Evolutionary conservation across 106 monocot genomes (phyloP), one percentile per base, ranked within the genome.

Genomic region (Alisma plantagoaquatica): DNA sequence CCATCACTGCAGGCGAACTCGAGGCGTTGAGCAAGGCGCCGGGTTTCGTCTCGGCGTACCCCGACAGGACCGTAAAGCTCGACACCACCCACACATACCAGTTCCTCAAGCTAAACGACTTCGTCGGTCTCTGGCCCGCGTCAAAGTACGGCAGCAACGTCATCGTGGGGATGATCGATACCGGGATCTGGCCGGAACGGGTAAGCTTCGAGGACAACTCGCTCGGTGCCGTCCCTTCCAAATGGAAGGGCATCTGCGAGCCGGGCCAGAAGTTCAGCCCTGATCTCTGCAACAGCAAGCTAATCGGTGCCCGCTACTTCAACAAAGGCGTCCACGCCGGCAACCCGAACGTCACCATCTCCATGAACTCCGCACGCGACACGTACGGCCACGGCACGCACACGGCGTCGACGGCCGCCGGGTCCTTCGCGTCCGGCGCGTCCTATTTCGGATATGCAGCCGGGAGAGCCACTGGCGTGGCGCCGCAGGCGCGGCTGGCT

Each of bases 371-470:
- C 0, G 45, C 84, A 1, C 64, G 88, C 0, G 88, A 89, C 70
- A 68, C 73, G 0, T 63, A 68, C 0, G 88, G 83, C 0, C 89
- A 89, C 43, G 89, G 83, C 19, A 89, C 89, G 1, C 89, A 89
- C 73, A 89, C 89, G 4, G 70, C 89, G 9, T 83, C 83, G n/a
- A 89, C 89, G 7, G 89, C 70, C 1, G 73, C 49, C 17, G 89
- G 89, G 0, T 61, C 51, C 43, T 61, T 26, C 24, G 89, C 58
- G 3, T 7, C 29, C 20, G 49, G 46, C 27, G 76, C 74, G 1
- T 70, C 67, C 18, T 77, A 53, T 55, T 79, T 70, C 44, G 83
- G 88, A 18, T 83, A 79, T 31, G 79, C 63, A 5, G 0, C 31
- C 10, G 83, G 89, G 20, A 76, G 61, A 2, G 66, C 89, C 0